Evolutionary conservation across 768 basidiomycete species (phyloP), one percentile per base, ranked within the genome.

Genomic region (Leccinum disarticulatum): DNA sequence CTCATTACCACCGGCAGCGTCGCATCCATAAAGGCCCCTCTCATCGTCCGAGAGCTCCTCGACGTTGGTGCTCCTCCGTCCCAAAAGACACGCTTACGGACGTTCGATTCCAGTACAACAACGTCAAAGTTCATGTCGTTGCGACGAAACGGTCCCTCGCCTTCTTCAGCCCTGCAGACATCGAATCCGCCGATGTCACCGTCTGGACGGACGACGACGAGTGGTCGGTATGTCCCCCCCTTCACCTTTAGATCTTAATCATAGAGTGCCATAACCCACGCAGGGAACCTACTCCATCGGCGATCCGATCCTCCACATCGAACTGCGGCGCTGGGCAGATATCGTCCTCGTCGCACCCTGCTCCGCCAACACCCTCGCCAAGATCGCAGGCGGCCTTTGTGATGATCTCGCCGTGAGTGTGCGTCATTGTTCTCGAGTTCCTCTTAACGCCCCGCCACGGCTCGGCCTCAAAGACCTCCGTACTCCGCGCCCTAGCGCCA

Each of bases 221-320:
- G 22, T 52, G 52, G 52, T 15, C 22, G 19, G 52, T 25, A 22
- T 22, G 33, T 19, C 0, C 30, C 31, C 10, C 25, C 4, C 31
- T 30, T 33, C 22, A 27, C 49, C 15, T 28, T 17, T 38, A 8
- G 7, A 38, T 8, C 38, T 38, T 1, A 2, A 17, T 17, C 15
- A 38, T 14, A 38, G 36, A 15, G 36, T 33, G 15, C 36, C 6
- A 38, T 27, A 15, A 30, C 15, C 28, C 9, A 13, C 9, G 6
- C 27, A 95, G 94, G 81, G 77, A 25, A 82, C 81, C 66, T 91
- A 84, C 68, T 83, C 82, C 61, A 84, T 95, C 51, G 91, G 94
- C 1, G 90, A 98, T 66, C 93, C 94, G 0, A 96, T 98, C 57
- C 80, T 98, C 28, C 97, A 99, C 73, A 98, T 98, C 58, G 95